These are phyloP conservation scores for Vaccinium myrtillus DNA, from an alignment of 148 eudicot species.

Conservation along the genomic window DNA sequence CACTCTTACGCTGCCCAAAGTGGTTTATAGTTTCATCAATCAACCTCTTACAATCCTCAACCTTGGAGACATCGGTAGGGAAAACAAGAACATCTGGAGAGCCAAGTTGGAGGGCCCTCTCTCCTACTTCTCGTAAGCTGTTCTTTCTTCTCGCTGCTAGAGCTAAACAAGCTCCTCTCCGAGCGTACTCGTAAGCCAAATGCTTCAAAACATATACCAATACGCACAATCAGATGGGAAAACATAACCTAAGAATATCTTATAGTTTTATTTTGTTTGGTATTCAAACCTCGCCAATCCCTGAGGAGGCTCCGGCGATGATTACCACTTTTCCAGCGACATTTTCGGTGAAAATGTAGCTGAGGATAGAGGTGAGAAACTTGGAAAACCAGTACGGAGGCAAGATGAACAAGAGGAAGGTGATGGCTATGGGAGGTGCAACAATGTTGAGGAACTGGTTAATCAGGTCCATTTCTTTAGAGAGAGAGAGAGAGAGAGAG, in stretches of 20 bases:
- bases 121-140: constrained; percentile 15
- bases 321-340: constrained; percentile 38
- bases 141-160: constrained; percentile 28
- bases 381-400: constrained; percentile 30
- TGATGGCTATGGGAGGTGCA: constrained; percentile 30
- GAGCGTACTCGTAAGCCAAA: constrained; percentile 35
- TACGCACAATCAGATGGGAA: not conserved
- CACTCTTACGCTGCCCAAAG: not conserved
- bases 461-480: not conserved
- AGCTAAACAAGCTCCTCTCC: constrained; percentile 33
- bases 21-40: not conserved
- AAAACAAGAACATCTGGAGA: not conserved
- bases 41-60: not conserved
- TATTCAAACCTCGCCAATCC: constrained; percentile 41
- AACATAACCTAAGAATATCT: not conserved
- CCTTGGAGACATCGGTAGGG: not conserved
- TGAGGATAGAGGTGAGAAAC: constrained; percentile 20
- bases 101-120: not conserved
- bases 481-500: not conserved
- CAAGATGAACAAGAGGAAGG: constrained; percentile 20
- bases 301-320: constrained; percentile 46
- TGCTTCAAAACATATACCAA: constrained; percentile 20
- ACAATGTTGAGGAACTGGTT: constrained; percentile 29
- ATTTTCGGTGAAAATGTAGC: constrained; percentile 28
- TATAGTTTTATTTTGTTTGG: not conserved